Conservation (phyloP, 768 basidiomycete species). For the Trametopsis cervina region DNA sequence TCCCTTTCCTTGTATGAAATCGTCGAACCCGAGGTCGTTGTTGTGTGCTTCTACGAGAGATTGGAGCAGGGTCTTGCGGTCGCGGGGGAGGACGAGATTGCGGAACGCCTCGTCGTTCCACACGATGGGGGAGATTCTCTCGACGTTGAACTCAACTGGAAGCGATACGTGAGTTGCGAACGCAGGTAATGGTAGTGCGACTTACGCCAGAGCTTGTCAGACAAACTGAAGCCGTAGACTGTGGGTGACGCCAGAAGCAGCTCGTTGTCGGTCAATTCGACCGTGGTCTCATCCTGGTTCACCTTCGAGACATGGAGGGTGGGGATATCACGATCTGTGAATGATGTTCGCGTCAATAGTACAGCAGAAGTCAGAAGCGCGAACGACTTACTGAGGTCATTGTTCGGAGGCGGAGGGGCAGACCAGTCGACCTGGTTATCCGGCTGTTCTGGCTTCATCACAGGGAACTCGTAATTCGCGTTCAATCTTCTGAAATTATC, state of each 20-base stretch:
- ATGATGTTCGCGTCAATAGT: not conserved
- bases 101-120: slow-evolving; percentile 28
- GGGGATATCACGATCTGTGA: slow-evolving; percentile 4
- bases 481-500: slow-evolving; percentile 48
- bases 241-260: slow-evolving; percentile 46
- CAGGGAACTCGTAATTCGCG: slow-evolving; percentile 41
- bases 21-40: slow-evolving; percentile 21
- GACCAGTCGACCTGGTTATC: not conserved
- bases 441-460: slow-evolving; percentile 15
- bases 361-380: not conserved
- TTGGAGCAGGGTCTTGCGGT: slow-evolving; percentile 23
- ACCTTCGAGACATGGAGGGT: slow-evolving; percentile 7
- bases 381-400: not conserved
- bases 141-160: slow-evolving; percentile 55
- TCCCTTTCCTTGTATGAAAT: slow-evolving; percentile 30
- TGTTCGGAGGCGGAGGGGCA: not conserved
- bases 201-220: slow-evolving; percentile 54
- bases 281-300: not conserved
- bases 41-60: slow-evolving; percentile 27
- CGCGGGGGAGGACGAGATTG: slow-evolving; percentile 24
- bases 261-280: slow-evolving; percentile 34
- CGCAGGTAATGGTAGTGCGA: slow-evolving; percentile 10
- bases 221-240: slow-evolving; percentile 54
- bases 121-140: slow-evolving; percentile 42
- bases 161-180: not conserved